Base-by-base conservation (phyloP, 2,329 filamentous ascomycete genomes). In the Aspergillus persii region DNA sequence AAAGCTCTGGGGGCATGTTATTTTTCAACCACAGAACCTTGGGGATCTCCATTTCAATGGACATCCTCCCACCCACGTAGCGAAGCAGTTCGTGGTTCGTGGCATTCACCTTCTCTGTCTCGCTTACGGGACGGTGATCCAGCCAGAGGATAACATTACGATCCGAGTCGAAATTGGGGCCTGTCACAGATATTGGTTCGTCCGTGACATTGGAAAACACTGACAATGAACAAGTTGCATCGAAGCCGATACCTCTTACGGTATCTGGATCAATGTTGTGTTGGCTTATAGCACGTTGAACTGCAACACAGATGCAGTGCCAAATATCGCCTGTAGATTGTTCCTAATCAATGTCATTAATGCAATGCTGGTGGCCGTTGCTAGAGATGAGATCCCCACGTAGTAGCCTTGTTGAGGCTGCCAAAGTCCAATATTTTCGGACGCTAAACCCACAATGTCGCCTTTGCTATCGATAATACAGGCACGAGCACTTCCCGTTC, bases 21-120 rank as follows among this genome's bases (percentile, higher is more conserved):
- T 96, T 96, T 84, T 98, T 98, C 72, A 99, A 84, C 95, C 95
- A 99, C 59, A 98, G 83, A 1, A 97, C 91, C 80, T 99, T 99
- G 64, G 95, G 95, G 57, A 99, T 96, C 76, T 99, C 95, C 95
- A 99, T 99, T 81, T 99, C 95, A 65, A 97, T 94, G 74, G 92
- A 96, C 95, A 99, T 99, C 74, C 90, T 94, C 63, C 95, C 95
- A 67, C 95, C 95, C 18, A 99, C 95, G 73, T 99, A 99, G 71
- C 92, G 90, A 60, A 99, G 86, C 56, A 99, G 82, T 76, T 96
- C 95, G 81, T 99, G 95, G 55, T 88, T 84, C 2, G 95, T 98
- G 56, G 87, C 86, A 76, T 99, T 99, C 80, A 99, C 96, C 79
- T 91, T 90, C 63, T 91, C 88, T 0, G 94, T 96, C 82, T 99